These are phyloP conservation scores for Mycena indigotica DNA, from an alignment of 768 basidiomycete genomes.

Conservation along the genomic window DNA sequence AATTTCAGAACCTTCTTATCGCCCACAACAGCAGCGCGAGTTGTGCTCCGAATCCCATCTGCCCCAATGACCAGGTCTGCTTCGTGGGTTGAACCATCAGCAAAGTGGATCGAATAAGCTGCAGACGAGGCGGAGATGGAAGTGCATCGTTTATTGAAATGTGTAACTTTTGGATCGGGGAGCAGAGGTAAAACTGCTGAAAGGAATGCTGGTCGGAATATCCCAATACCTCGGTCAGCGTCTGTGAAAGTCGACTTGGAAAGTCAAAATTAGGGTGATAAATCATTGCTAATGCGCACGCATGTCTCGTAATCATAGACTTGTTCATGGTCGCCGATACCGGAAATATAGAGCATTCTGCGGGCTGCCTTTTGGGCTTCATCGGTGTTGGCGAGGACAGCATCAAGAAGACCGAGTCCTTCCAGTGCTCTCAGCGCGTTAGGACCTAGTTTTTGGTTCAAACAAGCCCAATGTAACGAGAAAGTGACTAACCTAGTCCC, in stretches of 20 bases:
- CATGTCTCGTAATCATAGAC: slow-evolving; percentile 38
- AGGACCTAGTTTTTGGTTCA: slow-evolving; percentile 39
- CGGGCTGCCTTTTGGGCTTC: slow-evolving; percentile 33
- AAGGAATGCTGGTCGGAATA: slow-evolving; percentile 55
- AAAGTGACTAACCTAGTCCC: slow-evolving; percentile 41
- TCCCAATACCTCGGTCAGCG: slow-evolving; percentile 43
- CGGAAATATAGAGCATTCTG: slow-evolving; percentile 46
- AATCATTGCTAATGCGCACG: slow-evolving; percentile 28
- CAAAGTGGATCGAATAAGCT: slow-evolving; percentile 43
- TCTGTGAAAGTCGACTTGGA: slow-evolving; percentile 33
- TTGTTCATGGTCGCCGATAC: slow-evolving; percentile 41
- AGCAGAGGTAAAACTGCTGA: slow-evolving; percentile 48
- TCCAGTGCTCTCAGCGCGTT: slow-evolving; percentile 51
- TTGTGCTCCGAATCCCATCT: slow-evolving; percentile 54
- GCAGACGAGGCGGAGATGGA: slow-evolving; percentile 34
- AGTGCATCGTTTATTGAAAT: slow-evolving; percentile 55
- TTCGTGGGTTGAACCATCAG: slow-evolving; percentile 49
- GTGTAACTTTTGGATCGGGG: slow-evolving; percentile 39
- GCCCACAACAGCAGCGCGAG: slow-evolving; percentile 42
- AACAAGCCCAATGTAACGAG: not conserved
- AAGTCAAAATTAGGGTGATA: not conserved
- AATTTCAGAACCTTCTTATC: slow-evolving; percentile 36
- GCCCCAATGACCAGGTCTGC: slow-evolving; percentile 54
- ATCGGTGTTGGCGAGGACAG: slow-evolving; percentile 41
- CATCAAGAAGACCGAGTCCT: slow-evolving; percentile 46